A percentile compares a stretch with the other conserved stretches of the same genome.
These are phyloP conservation scores for Pseudognaphalium luteoalbum DNA, from an alignment of 129 eudicot species.

Conservation along the genomic window DNA sequence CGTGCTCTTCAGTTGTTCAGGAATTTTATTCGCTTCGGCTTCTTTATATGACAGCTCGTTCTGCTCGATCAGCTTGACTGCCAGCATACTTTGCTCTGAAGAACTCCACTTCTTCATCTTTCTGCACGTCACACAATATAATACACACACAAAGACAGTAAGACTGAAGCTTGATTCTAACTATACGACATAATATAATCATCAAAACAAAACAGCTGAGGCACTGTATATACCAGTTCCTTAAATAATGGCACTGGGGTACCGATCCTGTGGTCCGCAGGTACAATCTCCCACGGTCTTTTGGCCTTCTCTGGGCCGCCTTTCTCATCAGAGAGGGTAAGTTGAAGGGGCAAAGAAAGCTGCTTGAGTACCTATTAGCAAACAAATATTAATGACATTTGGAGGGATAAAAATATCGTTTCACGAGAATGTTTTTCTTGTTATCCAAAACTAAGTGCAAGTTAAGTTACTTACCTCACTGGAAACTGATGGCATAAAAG, in stretches of 20 bases:
- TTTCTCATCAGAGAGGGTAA: slow-evolving; percentile 67
- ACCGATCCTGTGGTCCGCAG: slow-evolving; percentile 75
- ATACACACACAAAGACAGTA: background rate
- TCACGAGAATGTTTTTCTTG: background rate
- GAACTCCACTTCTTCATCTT: slow-evolving; percentile 62
- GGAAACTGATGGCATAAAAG: slow-evolving; percentile 88
- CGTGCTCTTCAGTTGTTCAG: slow-evolving; percentile 52
- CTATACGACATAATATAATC: background rate
- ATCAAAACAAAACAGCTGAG: background rate
- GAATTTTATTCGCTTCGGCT: slow-evolving; percentile 59
- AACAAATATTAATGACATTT: slow-evolving; percentile 9
- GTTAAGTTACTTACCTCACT: slow-evolving; percentile 44
- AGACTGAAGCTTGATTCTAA: background rate
- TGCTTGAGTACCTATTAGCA: slow-evolving; percentile 72
- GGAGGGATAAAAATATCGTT: background rate
- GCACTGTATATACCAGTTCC: slow-evolving; percentile 55
- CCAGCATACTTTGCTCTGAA: slow-evolving; percentile 79
- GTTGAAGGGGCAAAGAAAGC: slow-evolving; percentile 53
- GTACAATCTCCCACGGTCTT: slow-evolving; percentile 78
- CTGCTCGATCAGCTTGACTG: slow-evolving; percentile 94
- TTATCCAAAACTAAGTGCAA: background rate
- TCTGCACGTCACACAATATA: slow-evolving; percentile 42
- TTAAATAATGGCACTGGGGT: slow-evolving; percentile 72
- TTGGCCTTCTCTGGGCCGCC: slow-evolving; percentile 60
- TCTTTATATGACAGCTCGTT: slow-evolving; percentile 67